A percentile compares a stretch with the other conserved stretches of the same genome.
Conservation (phyloP, 352 stramenopile species). For the Blastocystis sp. region DNA sequence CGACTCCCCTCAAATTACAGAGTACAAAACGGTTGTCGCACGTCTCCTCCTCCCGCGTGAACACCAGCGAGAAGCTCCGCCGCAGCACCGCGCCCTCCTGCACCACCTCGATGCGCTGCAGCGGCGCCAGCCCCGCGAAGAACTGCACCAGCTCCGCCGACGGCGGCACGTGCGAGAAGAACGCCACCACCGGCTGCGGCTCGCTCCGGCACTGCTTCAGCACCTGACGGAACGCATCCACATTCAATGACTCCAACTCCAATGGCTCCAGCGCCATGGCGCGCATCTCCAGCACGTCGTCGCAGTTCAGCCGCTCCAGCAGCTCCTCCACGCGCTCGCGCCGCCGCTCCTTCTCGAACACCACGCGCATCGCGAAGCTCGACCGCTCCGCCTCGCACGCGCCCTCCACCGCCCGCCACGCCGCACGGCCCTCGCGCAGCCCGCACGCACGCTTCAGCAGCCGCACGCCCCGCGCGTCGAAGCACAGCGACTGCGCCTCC, state of each 20-base stretch:
- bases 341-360: not conserved
- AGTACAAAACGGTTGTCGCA: conserved; percentile 35
- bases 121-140: not conserved
- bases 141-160: conserved; percentile 6
- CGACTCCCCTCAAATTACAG: conserved; percentile 31
- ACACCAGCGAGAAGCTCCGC: conserved; percentile 8
- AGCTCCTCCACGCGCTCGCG: not conserved
- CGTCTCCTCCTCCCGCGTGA: conserved; percentile 3
- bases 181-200: not conserved
- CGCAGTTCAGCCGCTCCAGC: conserved; percentile 27
- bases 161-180: conserved; percentile 7
- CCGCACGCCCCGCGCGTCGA: not conserved
- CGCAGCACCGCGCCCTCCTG: not conserved
- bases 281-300: not conserved
- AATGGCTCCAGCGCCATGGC: conserved; percentile 7
- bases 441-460: not conserved
- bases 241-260: conserved; percentile 1
- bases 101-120: conserved; percentile 9
- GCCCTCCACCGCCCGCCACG: not conserved
- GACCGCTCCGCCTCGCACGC: not conserved
- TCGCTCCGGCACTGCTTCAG: conserved; percentile 47
- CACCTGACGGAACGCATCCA: not conserved
- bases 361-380: not conserved
- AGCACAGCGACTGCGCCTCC: not conserved
- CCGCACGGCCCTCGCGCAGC: not conserved